Evolutionary conservation across 2,329 filamentous ascomycete genomes (phyloP).

Genomic region (Raffaelea ambrosiae): DNA sequence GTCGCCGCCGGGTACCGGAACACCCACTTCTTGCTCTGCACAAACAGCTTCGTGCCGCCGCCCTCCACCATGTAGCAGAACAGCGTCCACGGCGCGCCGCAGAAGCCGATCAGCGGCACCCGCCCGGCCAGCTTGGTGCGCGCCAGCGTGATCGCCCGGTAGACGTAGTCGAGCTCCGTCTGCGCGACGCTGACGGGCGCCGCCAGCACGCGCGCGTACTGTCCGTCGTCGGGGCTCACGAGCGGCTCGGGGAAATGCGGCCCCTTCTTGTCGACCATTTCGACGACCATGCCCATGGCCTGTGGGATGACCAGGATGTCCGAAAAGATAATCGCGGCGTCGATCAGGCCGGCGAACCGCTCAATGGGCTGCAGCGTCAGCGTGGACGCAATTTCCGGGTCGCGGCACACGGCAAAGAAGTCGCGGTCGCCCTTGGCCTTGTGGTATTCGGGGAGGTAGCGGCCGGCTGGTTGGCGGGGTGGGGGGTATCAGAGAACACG

Average conservation of each 20-base stretch:
- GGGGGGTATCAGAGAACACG: too few relatives aligned
- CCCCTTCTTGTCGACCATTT: constrained; percentile 97
- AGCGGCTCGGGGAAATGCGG: constrained; percentile 89
- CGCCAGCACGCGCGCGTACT: constrained; percentile 70
- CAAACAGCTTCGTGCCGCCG: constrained; percentile 90
- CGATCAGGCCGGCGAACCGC: constrained; percentile 80
- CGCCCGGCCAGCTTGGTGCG: constrained; percentile 78
- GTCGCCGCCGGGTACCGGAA: constrained; percentile 78
- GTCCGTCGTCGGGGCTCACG: constrained; percentile 66
- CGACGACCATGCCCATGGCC: constrained; percentile 95
- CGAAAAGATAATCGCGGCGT: constrained; percentile 97
- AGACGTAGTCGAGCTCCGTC: constrained; percentile 84
- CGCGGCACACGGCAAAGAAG: constrained; percentile 96
- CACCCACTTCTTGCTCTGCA: constrained; percentile 92
- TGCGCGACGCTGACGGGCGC: constrained; percentile 72
- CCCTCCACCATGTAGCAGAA: constrained; percentile 99
- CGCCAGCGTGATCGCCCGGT: constrained; percentile 88
- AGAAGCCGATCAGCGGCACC: constrained; percentile 93
- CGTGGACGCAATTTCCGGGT: constrained; percentile 84
- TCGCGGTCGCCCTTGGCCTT: constrained; percentile 83
- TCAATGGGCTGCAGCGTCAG: constrained; percentile 93
- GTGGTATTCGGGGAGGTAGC: constrained; percentile 97
- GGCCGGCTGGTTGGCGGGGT: constrained; percentile 60
- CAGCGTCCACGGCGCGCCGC: constrained; percentile 91
- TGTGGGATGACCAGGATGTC: constrained; percentile 97